Evolutionary conservation across 495 filamentous ascomycete species (phyloP).

Genomic region (Aspergillus cristatus): DNA sequence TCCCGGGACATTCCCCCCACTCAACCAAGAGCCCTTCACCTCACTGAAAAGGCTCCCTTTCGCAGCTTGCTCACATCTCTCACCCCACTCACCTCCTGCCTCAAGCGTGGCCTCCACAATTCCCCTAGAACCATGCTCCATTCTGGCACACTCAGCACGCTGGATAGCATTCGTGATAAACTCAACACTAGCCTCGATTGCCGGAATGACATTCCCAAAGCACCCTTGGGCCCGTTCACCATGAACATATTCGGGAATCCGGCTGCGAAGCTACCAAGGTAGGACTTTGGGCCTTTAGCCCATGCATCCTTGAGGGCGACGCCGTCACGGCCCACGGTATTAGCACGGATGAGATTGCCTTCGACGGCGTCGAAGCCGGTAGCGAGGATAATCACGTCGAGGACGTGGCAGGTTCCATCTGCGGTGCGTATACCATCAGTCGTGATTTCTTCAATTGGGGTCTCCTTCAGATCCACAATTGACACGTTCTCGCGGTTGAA

Average conservation of each 20-base stretch:
- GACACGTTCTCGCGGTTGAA: slow-evolving; percentile 14
- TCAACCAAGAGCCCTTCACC: too few species aligned
- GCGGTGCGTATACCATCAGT: neutral
- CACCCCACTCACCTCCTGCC: too few species aligned
- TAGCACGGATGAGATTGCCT: neutral
- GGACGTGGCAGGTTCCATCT: neutral
- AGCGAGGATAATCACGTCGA: neutral
- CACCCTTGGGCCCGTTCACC: neutral
- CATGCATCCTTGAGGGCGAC: neutral
- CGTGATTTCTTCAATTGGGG: neutral
- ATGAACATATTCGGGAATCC: neutral
- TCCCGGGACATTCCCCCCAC: too few species aligned
- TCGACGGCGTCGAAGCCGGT: neutral
- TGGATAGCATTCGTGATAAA: too few species aligned
- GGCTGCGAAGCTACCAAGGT: neutral
- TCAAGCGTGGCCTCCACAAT: too few species aligned
- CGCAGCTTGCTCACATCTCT: too few species aligned
- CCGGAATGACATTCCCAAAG: too few species aligned
- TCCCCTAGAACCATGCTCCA: too few species aligned
- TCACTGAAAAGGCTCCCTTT: too few species aligned
- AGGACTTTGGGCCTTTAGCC: neutral
- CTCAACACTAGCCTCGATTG: too few species aligned
- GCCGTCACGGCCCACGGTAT: neutral
- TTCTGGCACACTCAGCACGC: too few species aligned
- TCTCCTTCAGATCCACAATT: slow-evolving; percentile 6